Evolutionary conservation across 352 stramenopile genomes (phyloP), one percentile per base, ranked within the genome.

Genomic region (Pythium rishiriense): DNA sequence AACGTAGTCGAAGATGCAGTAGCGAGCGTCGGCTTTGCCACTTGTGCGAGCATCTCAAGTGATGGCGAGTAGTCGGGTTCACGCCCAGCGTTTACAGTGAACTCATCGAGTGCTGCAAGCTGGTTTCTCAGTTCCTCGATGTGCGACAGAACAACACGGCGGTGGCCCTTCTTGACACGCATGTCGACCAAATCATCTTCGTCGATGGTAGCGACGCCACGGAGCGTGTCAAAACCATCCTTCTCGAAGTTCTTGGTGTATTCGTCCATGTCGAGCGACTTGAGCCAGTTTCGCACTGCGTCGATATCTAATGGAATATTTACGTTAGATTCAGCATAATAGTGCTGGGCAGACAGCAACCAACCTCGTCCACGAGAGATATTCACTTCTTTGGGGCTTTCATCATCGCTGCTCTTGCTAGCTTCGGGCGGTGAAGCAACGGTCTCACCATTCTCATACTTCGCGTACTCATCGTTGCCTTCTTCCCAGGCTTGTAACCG

Each of bases 161-260:
- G 84, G 70, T 95, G 87, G 7, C 86, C 87, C 62, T 96, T 96
- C 72, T 96, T 96, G 53, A 96, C 87, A 37, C 84, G 68, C 87
- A 96, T 96, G 51, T 96, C 87, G 51, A 93, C 85, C 52, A 96
- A 71, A 42, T 96, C 87, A 24, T 91, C 78, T 79, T 96, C 87
- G 49, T 96, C 81, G 39, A 96, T 94, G 15, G 85, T 96, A 37
- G 85, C 85, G 29, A 96, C 85, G 39, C 85, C 85, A 48, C 85
- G 83, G 12, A 96, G 66, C 43, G 85, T 94, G 70, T 96, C 87
- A 62, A 96, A 96, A 19, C 87, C 87, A 68, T 96, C 87, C 54
- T 90, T 88, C 59, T 96, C 85, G 67, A 96, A 96, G 73, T 88
- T 90, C 56, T 88, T 75, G 29, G 83, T 88, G 69, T 96, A 94